Evolutionary conservation across 176 grass and related monocot species (phyloP), one percentile per base, ranked within the genome.

Genomic region (Thinopyrum elongatum): DNA sequence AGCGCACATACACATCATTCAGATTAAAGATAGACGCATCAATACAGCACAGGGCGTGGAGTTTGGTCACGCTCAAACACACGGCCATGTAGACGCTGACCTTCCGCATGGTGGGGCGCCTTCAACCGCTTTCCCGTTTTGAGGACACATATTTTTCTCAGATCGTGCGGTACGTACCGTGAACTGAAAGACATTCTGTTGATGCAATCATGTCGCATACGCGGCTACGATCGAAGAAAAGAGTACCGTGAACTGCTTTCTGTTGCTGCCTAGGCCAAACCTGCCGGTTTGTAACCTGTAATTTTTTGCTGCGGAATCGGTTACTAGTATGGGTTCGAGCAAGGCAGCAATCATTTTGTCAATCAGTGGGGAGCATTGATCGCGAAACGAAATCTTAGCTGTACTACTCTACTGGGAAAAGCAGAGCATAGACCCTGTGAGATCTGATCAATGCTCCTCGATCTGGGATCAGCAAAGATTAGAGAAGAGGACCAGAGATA

Each of bases 41-140:
- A 8, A 28, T 27, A 21, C 41, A 65, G 47, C 57, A 4, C 38
- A 57, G 42, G 8, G 29, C 30, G 74, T 26, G 49, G 88, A 82
- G 79, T 71, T 72, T 78, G 79, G 83, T 72, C 73, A 67, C 26
- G 64, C 31, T 23, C 8, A 15, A 41, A 16, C 11, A 77, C 49
- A 83, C 74, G 39, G 75, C 38, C 81, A 16, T 61, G 55, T 75
- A 55, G 66, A 33, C 76, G 76, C 80, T 77, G 88, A 86, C 88
- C 36, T 51, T 53, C 3, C 1, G 47, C 59, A 70, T 69, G 70
- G 61, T 33, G 46, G 30, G 76, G 25, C 16, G 21, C 29, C 28
- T 64, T 33, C 59, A 12, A 6, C 51, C 2, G 62, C 55, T 62
- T 22, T 39, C 8, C 7, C 2, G 13, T 10, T 6, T 22, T 5